Conservation (phyloP, 768 basidiomycete genomes). For the Lentinus tigrinus region DNA sequence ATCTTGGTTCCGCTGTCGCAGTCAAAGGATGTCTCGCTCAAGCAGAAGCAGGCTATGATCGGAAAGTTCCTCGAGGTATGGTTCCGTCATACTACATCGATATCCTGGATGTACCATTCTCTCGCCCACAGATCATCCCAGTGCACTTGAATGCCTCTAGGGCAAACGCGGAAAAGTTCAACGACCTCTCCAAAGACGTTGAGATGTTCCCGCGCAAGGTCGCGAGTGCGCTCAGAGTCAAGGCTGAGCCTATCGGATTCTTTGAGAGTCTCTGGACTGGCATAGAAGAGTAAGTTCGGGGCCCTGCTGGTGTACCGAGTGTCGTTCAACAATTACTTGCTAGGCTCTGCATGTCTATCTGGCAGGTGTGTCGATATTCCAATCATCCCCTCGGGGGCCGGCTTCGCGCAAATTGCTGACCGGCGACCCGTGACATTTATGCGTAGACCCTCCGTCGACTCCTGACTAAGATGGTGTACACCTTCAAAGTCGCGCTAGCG, state of each 20-base stretch:
- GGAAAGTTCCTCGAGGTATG: constrained; percentile 28
- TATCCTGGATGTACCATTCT: background rate
- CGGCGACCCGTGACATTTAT: background rate
- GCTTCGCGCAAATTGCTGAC: background rate
- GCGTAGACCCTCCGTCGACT: constrained; percentile 20
- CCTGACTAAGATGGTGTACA: constrained; percentile 20
- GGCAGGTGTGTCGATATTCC: constrained; percentile 17
- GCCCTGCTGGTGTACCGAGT: background rate
- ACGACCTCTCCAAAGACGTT: constrained; percentile 25
- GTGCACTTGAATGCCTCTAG: constrained; percentile 25
- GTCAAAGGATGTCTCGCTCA: constrained; percentile 10
- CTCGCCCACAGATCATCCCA: constrained; percentile 20
- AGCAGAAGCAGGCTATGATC: constrained; percentile 29
- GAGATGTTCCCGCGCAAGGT: constrained; percentile 30
- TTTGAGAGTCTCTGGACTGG: constrained; percentile 24
- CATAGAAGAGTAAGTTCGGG: constrained; percentile 23
- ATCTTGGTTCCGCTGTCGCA: constrained; percentile 26
- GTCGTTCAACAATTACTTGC: background rate
- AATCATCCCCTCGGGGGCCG: background rate
- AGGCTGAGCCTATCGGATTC: constrained; percentile 25
- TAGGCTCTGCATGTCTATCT: constrained; percentile 27
- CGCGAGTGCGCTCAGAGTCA: constrained; percentile 22
- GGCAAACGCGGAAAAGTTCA: constrained; percentile 20
- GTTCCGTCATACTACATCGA: background rate
- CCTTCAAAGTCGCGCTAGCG: constrained; percentile 24